A percentile compares a stretch with the other conserved stretches of the same genome.
These are phyloP conservation scores for Solanum lignicaule DNA, from an alignment of 257 asterid genomes.

Conservation along the genomic window DNA sequence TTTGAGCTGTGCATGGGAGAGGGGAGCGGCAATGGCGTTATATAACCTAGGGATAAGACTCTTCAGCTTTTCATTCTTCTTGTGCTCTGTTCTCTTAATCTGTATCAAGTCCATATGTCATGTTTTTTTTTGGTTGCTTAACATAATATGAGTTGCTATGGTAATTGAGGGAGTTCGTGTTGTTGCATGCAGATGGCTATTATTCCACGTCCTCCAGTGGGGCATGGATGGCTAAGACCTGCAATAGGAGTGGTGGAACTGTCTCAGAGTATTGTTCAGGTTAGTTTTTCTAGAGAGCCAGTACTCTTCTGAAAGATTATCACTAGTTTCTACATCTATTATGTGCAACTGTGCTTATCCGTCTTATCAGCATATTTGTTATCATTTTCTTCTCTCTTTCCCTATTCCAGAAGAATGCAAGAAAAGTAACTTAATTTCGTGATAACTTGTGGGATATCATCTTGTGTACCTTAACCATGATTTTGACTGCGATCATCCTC, in stretches of 20 bases:
- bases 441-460: background rate
- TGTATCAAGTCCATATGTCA: background rate
- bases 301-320: background rate
- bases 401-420: background rate
- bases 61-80: background rate
- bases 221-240: constrained; percentile 98
- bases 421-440: background rate
- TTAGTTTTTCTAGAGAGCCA: constrained; percentile 5
- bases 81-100: background rate
- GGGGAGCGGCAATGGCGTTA: background rate
- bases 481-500: background rate
- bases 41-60: background rate
- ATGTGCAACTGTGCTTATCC: background rate
- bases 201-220: constrained; percentile 77
- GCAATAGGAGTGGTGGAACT: constrained; percentile 94
- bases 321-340: background rate
- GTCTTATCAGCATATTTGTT: background rate
- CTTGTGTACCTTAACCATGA: background rate
- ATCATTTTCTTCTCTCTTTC: background rate
- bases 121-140: background rate
- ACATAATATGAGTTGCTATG: background rate
- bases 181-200: constrained; percentile 69
- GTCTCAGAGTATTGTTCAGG: constrained; percentile 94
- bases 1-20: background rate
- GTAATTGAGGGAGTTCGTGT: background rate